Evolutionary conservation across 208 protist genomes (phyloP), one percentile per base, ranked within the genome.

Genomic region (Balamuthia mandrillaris): DNA sequence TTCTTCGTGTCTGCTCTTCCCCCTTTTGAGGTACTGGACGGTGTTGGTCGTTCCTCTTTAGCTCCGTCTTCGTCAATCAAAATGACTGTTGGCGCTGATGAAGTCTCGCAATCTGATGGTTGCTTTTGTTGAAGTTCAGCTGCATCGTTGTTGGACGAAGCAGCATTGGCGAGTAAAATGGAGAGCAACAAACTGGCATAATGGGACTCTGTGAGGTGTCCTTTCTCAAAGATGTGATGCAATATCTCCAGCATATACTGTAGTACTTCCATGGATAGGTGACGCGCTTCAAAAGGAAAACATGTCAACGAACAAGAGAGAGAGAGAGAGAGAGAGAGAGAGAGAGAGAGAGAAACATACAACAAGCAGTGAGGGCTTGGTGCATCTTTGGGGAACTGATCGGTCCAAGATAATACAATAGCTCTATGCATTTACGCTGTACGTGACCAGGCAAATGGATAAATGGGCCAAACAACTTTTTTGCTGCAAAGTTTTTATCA

Each of bases 291-390:
- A 3, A 66, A 12, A 16, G 33, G 54, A 9, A 7, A 24, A 9
- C 5, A 29, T 63, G 18, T 21, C 54, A 24, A 24, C 9, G 18
- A 63, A 21, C 54, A 63, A 21, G 54, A 9, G 54, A n/a, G 12
- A 18, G 47, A 54, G 47, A 18, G 14, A 18, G 47, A 54, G 47
- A n/a, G 47, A 54, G 18, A 54, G 12, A 54, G 12, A 18, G n/a
- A n/a, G n/a, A n/a, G n/a, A 12, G 6, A 16, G 21, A 47, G 41
- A 10, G 2, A 12, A 21, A n/a, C 65, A 49, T 60, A 79, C 70
- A 79, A 33, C 70, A 79, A 79, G 70, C 70, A 4, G 70, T 79
- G 31, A 79, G 70, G 41, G 70, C 70, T 39, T 79, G 54, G 45
- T 61, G 47, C 21, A 79, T 42, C 47, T 79, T 79, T 42, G 47